phyloP scores from a whole-genome alignment of 2,329 filamentous ascomycete species.

The Talaromyces sp. region DNA sequence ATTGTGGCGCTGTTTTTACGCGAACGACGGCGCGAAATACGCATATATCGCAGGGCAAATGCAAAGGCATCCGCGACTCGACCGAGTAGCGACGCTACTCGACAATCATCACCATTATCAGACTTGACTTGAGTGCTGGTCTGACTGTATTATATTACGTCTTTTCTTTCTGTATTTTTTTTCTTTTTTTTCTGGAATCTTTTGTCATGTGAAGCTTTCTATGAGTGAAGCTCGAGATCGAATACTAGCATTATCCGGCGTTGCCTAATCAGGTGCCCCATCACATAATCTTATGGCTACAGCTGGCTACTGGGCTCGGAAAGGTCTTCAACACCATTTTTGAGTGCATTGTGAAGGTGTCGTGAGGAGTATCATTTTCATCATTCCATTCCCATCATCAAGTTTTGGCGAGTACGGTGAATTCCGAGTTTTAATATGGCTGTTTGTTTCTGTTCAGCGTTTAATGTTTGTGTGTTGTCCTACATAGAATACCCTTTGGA shows the following conservation, averaged over 20 bases:
- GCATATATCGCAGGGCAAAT: constrained; percentile 82
- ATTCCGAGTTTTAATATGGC: not conserved
- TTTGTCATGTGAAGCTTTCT: not conserved
- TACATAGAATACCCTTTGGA: not conserved
- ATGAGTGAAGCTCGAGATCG: not conserved
- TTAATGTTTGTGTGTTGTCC: not conserved
- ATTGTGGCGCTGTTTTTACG: constrained; percentile 90
- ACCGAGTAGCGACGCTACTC: constrained; percentile 12
- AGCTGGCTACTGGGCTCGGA: not conserved
- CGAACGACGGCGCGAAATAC: constrained; percentile 83
- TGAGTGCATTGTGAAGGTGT: not conserved
- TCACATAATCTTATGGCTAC: too few species aligned
- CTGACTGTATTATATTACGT: not conserved
- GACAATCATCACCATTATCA: not conserved
- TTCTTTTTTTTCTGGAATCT: not conserved
- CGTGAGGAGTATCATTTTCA: not conserved
- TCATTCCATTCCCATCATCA: not conserved
- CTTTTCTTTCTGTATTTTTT: not conserved
- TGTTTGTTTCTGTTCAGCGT: not conserved
- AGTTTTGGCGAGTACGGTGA: not conserved
- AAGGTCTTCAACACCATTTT: not conserved
- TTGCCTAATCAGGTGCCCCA: not conserved
- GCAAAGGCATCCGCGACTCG: constrained; percentile 55
- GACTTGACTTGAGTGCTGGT: not conserved
- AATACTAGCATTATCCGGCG: not conserved